Conservation (phyloP, 768 basidiomycete species). For the Collybia sordida region DNA sequence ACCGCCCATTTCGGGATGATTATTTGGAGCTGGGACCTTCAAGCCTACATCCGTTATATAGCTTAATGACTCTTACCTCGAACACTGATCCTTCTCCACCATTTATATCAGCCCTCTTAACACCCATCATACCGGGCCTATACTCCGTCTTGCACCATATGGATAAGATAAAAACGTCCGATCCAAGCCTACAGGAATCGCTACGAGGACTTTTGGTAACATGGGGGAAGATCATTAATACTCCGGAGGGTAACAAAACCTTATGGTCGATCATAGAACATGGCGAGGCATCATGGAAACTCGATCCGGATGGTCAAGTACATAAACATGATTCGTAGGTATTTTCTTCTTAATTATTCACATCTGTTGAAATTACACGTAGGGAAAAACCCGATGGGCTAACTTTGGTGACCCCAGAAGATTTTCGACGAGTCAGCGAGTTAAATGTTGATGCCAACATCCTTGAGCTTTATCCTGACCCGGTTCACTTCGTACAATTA, state of each 20-base stretch:
- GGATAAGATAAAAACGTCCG: slow-evolving; percentile 53
- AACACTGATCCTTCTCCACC: slow-evolving; percentile 80
- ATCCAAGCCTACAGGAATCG: slow-evolving; percentile 61
- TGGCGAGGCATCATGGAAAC: slow-evolving; percentile 52
- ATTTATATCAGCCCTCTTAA: slow-evolving; percentile 60
- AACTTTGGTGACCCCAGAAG: slow-evolving; percentile 53
- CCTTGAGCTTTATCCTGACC: slow-evolving; percentile 75
- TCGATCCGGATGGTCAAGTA: slow-evolving; percentile 55
- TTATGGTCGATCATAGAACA: slow-evolving; percentile 61
- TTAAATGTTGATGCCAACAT: slow-evolving; percentile 52
- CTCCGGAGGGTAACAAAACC: slow-evolving; percentile 48
- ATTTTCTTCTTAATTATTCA: too few species aligned
- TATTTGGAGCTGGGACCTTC: slow-evolving; percentile 1
- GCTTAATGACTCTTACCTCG: slow-evolving; percentile 55
- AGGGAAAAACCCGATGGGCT: slow-evolving; percentile 28
- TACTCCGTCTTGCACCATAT: slow-evolving; percentile 64
- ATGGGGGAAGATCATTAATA: slow-evolving; percentile 71
- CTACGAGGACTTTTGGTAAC: slow-evolving; percentile 61
- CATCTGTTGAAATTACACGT: slow-evolving; percentile 1
- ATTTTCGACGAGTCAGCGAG: slow-evolving; percentile 39
- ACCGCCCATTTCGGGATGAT: slow-evolving; percentile 44
- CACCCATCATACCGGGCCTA: slow-evolving; percentile 65
- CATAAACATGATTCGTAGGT: slow-evolving; percentile 44
- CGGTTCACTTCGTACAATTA: slow-evolving; percentile 63
- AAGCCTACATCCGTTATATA: slow-evolving; percentile 40